These are phyloP conservation scores for Verticillium nubilum DNA, from an alignment of 2,329 filamentous ascomycete genomes.

Conservation along the genomic window DNA sequence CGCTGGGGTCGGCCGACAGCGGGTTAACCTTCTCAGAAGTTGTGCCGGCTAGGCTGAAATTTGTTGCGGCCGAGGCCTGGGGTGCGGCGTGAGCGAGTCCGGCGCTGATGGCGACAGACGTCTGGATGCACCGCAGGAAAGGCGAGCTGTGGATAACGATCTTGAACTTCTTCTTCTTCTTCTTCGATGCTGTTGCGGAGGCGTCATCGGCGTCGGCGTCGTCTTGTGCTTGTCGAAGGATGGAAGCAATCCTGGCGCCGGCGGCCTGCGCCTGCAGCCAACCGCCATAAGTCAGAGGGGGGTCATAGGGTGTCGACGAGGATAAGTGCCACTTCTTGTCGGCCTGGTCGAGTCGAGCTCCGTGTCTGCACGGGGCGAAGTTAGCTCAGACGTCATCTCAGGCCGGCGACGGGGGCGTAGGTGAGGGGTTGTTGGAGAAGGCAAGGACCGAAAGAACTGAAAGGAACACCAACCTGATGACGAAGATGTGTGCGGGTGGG, in stretches of 20 bases:
- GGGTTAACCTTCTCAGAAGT: constrained; percentile 2
- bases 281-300: constrained; percentile 88
- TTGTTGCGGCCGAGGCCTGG: constrained; percentile 17
- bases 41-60: constrained; percentile 4
- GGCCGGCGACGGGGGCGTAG: not conserved
- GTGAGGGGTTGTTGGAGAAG: not conserved
- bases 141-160: constrained; percentile 91
- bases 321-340: constrained; percentile 94
- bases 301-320: constrained; percentile 91
- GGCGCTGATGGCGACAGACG: constrained; percentile 79
- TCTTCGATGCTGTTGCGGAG: constrained; percentile 21
- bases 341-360: constrained; percentile 86
- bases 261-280: constrained; percentile 83
- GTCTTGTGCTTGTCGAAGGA: constrained; percentile 51
- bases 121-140: constrained; percentile 88
- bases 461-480: constrained; percentile 30
- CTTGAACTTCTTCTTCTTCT: constrained; percentile 61
- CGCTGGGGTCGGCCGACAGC: constrained; percentile 17
- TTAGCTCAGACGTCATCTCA: not conserved
- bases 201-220: constrained; percentile 34
- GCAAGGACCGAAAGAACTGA: not conserved
- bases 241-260: constrained; percentile 75
- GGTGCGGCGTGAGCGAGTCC: constrained; percentile 65
- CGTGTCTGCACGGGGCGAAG: constrained; percentile 56
- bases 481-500: constrained; percentile 37